Percentiles rank a stretch among this genome's conserved stretches.
These are phyloP conservation scores for Linanthus parryae DNA, from an alignment of 148 eudicot species.

Conservation along the genomic window DNA sequence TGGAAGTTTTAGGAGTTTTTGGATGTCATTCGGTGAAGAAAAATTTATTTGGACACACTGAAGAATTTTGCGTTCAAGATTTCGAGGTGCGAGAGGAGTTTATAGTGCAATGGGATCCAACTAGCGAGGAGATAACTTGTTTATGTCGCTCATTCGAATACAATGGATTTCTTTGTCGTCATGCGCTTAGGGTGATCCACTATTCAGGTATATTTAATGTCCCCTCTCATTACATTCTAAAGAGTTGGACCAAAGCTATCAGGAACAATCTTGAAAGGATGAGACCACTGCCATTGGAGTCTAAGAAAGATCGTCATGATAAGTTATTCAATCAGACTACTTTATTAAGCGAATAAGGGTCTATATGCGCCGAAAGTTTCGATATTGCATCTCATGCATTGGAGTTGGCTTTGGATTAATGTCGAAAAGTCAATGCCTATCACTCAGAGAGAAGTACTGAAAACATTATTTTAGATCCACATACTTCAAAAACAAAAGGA, in stretches of 20 bases:
- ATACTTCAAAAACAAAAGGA: neutral
- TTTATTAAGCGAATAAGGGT: too few species aligned
- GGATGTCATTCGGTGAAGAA: neutral
- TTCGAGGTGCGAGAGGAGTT: neutral
- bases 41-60: neutral
- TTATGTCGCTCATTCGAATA: neutral
- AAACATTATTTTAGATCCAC: neutral
- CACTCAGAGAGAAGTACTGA: neutral
- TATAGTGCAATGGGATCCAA: neutral
- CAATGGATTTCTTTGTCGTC: neutral
- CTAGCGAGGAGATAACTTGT: neutral
- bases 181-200: neutral
- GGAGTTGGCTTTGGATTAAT: too few species aligned
- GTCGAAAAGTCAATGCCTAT: neutral
- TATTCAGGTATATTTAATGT: neutral
- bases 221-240: slow-evolving; percentile 1
- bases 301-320: too few species aligned
- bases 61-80: neutral
- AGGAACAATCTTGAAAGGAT: neutral
- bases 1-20: neutral
- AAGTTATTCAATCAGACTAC: too few species aligned
- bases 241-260: neutral
- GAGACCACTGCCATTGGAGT: too few species aligned
- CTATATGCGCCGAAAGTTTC: neutral
- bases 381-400: too few species aligned